Conservation (phyloP, 257 asterid species). For the Perilla frutescens region DNA sequence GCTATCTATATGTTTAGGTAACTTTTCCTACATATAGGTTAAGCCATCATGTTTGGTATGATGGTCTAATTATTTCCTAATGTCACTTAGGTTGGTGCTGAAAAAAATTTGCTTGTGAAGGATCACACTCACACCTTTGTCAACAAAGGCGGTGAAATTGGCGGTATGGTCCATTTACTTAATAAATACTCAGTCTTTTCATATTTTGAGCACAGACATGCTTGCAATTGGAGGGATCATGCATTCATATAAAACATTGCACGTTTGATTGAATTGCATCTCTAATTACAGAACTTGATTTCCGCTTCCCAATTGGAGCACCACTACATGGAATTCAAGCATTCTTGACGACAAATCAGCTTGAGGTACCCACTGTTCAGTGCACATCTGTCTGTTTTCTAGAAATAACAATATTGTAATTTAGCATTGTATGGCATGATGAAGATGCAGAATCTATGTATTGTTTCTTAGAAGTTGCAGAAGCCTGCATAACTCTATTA, state of each 20-base stretch:
- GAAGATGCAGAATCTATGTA: not conserved
- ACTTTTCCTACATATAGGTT: not conserved
- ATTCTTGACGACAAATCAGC: slow-evolving; percentile 90
- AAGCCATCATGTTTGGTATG: not conserved
- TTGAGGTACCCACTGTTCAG: slow-evolving; percentile 60
- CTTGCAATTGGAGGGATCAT: slow-evolving; percentile 23
- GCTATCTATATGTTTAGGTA: slow-evolving; percentile 19
- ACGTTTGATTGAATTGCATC: slow-evolving; percentile 38
- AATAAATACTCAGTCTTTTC: slow-evolving; percentile 11
- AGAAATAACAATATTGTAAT: not conserved
- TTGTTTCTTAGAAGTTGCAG: slow-evolving; percentile 23
- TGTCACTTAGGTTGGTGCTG: slow-evolving; percentile 83
- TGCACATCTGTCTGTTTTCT: not conserved
- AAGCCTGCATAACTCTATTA: not conserved
- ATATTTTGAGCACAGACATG: slow-evolving; percentile 22
- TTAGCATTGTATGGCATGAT: slow-evolving; percentile 15
- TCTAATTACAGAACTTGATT: slow-evolving; percentile 92
- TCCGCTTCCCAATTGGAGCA: slow-evolving; percentile 90
- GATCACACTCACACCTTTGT: slow-evolving; percentile 97
- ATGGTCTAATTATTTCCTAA: slow-evolving; percentile 30
- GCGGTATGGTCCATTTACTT: slow-evolving; percentile 63
- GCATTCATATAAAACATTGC: slow-evolving; percentile 28
- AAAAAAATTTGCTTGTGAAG: slow-evolving; percentile 86
- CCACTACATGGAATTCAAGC: slow-evolving; percentile 96
- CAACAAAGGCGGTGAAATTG: slow-evolving; percentile 93